Base-by-base conservation (phyloP, 2,329 filamentous ascomycete species). In the Epichloe elymi region DNA sequence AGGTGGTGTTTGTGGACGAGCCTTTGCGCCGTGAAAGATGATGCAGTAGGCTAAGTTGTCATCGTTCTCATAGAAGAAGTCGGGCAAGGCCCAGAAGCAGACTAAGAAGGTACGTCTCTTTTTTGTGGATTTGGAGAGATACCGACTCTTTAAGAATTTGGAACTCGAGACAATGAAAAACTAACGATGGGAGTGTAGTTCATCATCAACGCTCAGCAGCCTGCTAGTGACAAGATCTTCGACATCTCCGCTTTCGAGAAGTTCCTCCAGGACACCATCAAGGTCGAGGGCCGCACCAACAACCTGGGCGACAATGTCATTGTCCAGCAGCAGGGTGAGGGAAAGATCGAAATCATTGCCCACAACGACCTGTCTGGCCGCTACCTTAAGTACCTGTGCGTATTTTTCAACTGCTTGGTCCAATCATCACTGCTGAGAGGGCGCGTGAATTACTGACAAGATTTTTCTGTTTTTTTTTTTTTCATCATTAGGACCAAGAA, bases 181-280 rank as follows among this genome's bases (percentile, higher is more conserved):
- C 19, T 50, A 42, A 50, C 37, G n/a, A 3, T 35, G 6, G 6
- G 8, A 17, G 54, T 14, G 50, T 63, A 94, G 91, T 98, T 88
- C 85, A 85, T 95, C 80, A 97, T 98, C 87, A 95, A 98, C 80
- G 91, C 90, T 74, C 90, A 88, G 67, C 91, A 97, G 78, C 93
- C 93, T 67, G 90, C 90, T 64, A 87, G 83, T 78, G 93, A 98
- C 83, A 97, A 97, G 85, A 98, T 98, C 83, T 97, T 98, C 83
- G 93, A 98, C 74, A 84, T 95, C 72, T 83, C 87, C 66, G 90
- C 90, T 63, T 98, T 98, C 74, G 90, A 96, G 79, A 97, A 97
- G 84, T 98, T 98, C 86, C 87, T 98, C 59, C 90, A 96, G 82
- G 93, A 97, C 76, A 89, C 87, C 78, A 95, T 98, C 85, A 98